phyloP scores from a whole-genome alignment of 176 grass and related monocot genomes.

The Juncus effusus region DNA sequence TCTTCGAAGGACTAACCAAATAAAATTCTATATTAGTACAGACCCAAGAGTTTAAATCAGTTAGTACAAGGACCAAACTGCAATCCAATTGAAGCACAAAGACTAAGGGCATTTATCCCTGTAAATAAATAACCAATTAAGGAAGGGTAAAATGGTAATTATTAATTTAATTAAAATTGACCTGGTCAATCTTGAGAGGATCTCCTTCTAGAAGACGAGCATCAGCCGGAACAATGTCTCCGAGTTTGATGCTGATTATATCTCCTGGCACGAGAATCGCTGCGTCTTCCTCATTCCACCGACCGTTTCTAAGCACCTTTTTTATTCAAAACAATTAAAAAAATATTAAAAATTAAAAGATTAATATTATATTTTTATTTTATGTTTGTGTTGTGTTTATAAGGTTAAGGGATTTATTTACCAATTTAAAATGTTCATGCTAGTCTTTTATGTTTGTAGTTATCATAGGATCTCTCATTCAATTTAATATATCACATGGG shows the following conservation, averaged over 20 bases:
- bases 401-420: no score
- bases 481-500: no score
- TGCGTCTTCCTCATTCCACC: conserved; percentile 55
- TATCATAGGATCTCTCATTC: no score
- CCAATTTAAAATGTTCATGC: no score
- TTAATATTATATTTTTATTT: neutral
- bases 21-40: neutral
- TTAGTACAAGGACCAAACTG: no score
- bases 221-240: conserved; percentile 65
- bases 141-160: neutral
- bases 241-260: conserved; percentile 67
- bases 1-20: neutral
- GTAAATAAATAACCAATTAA: neutral
- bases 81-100: neutral
- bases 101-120: no score
- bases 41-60: neutral
- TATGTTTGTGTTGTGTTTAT: no score
- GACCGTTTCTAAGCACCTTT: conserved; percentile 80
- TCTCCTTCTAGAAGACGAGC: conserved; percentile 63
- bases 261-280: conserved; percentile 60
- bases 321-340: conserved; percentile 15
- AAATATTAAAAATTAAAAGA: neutral
- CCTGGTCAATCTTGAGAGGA: conserved; percentile 78
- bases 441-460: no score
- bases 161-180: conserved; percentile 4